Conservation (phyloP, 768 basidiomycete species). For the Amanita polypyramis region DNA sequence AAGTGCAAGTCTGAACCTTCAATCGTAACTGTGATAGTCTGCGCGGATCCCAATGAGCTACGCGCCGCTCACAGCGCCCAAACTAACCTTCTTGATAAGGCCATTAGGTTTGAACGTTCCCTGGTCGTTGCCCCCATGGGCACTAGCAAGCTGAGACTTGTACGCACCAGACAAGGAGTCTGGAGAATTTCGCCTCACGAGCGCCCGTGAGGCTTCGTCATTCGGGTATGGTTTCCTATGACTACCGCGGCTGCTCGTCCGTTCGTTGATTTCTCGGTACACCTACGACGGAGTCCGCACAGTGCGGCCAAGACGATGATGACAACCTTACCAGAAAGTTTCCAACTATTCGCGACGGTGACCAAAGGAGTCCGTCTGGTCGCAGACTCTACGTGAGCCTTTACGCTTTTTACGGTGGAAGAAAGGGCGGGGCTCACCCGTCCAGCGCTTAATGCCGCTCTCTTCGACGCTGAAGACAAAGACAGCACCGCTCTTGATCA, state of each 20-base stretch:
- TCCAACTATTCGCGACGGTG: slow-evolving; percentile 73
- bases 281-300: slow-evolving; percentile 32
- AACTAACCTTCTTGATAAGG: slow-evolving; percentile 68
- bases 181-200: slow-evolving; percentile 30
- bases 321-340: slow-evolving; percentile 61
- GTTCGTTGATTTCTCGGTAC: slow-evolving; percentile 71
- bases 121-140: slow-evolving; percentile 29
- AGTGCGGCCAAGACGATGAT: background rate
- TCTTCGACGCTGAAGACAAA: slow-evolving; percentile 87
- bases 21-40: slow-evolving; percentile 82
- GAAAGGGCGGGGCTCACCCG: slow-evolving; percentile 30
- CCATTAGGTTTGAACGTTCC: slow-evolving; percentile 62
- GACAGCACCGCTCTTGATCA: slow-evolving; percentile 59
- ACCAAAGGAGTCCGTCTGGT: slow-evolving; percentile 61
- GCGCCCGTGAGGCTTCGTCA: slow-evolving; percentile 32
- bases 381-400: slow-evolving; percentile 9
- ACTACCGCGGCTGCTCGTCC: slow-evolving; percentile 45
- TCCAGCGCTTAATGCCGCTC: slow-evolving; percentile 84
- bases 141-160: slow-evolving; percentile 21
- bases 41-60: slow-evolving; percentile 7
- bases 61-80: background rate
- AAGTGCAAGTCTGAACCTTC: slow-evolving; percentile 75
- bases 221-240: slow-evolving; percentile 41
- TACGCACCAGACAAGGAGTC: slow-evolving; percentile 25
- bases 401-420: slow-evolving; percentile 7